Conservation (phyloP, 2,329 filamentous ascomycete genomes). For the Achaetomium macrosporum region DNA sequence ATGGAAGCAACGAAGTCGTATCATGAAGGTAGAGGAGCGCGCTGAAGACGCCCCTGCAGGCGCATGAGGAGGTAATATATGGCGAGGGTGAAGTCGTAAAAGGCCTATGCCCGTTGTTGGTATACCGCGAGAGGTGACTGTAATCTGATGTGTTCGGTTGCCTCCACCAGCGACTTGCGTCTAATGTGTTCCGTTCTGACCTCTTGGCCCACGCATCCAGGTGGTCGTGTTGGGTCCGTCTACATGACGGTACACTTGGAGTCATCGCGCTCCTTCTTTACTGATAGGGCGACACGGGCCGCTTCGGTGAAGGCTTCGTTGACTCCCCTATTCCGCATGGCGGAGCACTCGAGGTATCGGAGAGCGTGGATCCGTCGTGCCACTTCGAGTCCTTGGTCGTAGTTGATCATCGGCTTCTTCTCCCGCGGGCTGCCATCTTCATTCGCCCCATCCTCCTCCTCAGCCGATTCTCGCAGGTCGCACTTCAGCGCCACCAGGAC, state of each 20-base stretch:
- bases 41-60: not conserved
- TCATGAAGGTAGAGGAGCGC: conserved; percentile 1
- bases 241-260: conserved; percentile 58
- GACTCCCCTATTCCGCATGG: conserved; percentile 95
- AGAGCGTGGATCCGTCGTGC: conserved; percentile 87
- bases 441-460: conserved; percentile 52
- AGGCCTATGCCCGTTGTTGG: conserved; percentile 5
- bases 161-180: not conserved
- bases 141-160: not conserved
- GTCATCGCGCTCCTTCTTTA: conserved; percentile 60
- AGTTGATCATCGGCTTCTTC: conserved; percentile 73
- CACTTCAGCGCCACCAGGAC: conserved; percentile 96
- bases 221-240: not conserved
- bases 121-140: not conserved
- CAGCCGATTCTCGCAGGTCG: conserved; percentile 75
- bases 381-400: conserved; percentile 85
- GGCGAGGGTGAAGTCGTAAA: not conserved
- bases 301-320: conserved; percentile 99
- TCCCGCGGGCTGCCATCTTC: conserved; percentile 40
- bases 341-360: conserved; percentile 95
- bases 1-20: conserved; percentile 5
- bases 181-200: not conserved
- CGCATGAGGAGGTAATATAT: conserved; percentile 4
- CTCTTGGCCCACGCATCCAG: not conserved
- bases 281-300: conserved; percentile 80